Percentiles rank a stretch among this genome's conserved stretches.
Conservation (phyloP, 768 basidiomycete species). For the Leucocoprinus birnbaumii region DNA sequence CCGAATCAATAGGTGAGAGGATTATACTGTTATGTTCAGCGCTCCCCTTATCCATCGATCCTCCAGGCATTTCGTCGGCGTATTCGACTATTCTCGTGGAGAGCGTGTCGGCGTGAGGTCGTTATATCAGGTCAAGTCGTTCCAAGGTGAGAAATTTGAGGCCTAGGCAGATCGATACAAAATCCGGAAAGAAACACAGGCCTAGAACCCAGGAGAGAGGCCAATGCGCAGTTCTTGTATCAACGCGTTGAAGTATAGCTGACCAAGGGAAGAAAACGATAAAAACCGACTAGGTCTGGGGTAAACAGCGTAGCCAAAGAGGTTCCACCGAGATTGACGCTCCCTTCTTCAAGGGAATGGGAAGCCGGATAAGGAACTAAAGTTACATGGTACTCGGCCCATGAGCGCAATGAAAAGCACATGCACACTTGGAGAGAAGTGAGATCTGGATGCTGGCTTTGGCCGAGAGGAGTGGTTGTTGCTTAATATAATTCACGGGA, state of each 20-base stretch:
- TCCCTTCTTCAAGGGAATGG: background rate
- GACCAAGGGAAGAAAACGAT: background rate
- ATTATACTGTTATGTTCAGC: background rate
- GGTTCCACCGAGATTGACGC: background rate
- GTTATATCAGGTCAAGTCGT: background rate
- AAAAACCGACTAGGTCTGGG: background rate
- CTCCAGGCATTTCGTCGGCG: constrained; percentile 5
- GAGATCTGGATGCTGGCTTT: background rate
- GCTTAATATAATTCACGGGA: background rate
- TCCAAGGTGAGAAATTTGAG: background rate
- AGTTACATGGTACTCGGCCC: constrained; percentile 3
- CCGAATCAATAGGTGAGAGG: background rate
- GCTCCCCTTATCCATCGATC: constrained; percentile 4
- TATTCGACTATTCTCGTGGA: too few species aligned
- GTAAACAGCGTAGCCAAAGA: background rate
- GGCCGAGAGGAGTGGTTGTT: background rate
- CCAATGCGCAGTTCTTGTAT: background rate
- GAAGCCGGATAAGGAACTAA: background rate
- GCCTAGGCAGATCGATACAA: background rate
- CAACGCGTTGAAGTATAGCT: background rate
- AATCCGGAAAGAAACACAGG: background rate
- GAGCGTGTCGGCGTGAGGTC: too few species aligned
- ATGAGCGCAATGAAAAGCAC: constrained; percentile 1
- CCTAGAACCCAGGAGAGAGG: background rate
- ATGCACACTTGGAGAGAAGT: background rate